Percentiles rank a stretch among this genome's conserved stretches.
Evolutionary conservation across 2,329 filamentous ascomycete species (phyloP).

Genomic region (Pseudocercospora cruenta): DNA sequence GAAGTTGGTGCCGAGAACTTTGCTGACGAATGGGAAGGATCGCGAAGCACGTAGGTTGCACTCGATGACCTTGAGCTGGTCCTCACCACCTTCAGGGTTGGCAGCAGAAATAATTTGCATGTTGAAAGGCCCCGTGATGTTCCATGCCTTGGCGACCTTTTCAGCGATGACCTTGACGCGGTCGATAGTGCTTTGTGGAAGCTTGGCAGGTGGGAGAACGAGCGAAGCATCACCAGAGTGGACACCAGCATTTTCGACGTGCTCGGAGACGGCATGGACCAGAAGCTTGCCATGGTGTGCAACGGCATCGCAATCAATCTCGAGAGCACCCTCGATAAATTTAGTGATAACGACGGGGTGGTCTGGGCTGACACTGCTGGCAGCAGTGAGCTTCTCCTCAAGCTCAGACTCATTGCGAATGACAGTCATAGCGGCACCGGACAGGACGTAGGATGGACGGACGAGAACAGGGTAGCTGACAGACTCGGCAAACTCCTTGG

Average conservation of each 20-base stretch:
- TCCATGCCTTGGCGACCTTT: constrained; percentile 97
- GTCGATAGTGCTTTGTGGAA: constrained; percentile 76
- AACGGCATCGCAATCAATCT: constrained; percentile 96
- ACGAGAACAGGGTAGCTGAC: constrained; percentile 95
- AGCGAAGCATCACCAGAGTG: constrained; percentile 97
- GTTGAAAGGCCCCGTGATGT: constrained; percentile 97
- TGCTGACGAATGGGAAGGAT: constrained; percentile 97
- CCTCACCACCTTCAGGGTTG: constrained; percentile 72
- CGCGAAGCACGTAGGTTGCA: constrained; percentile 97
- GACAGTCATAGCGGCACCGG: constrained; percentile 97
- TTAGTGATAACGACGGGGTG: constrained; percentile 98
- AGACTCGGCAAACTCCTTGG: constrained; percentile 80
- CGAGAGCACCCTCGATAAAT: constrained; percentile 94
- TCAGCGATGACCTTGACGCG: constrained; percentile 93
- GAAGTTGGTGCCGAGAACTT: constrained; percentile 95
- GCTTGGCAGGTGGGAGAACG: constrained; percentile 80
- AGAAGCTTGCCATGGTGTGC: constrained; percentile 83
- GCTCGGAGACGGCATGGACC: constrained; percentile 90
- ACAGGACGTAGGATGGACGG: constrained; percentile 92
- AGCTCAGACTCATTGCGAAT: constrained; percentile 86
- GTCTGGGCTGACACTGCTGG: constrained; percentile 87
- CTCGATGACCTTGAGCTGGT: constrained; percentile 91
- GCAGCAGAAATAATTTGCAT: constrained; percentile 99
- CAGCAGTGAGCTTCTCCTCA: constrained; percentile 91
- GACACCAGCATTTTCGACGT: constrained; percentile 95